Evolutionary conservation across 208 protist species (phyloP).

Genomic region (Leishmania martiniquensis): DNA sequence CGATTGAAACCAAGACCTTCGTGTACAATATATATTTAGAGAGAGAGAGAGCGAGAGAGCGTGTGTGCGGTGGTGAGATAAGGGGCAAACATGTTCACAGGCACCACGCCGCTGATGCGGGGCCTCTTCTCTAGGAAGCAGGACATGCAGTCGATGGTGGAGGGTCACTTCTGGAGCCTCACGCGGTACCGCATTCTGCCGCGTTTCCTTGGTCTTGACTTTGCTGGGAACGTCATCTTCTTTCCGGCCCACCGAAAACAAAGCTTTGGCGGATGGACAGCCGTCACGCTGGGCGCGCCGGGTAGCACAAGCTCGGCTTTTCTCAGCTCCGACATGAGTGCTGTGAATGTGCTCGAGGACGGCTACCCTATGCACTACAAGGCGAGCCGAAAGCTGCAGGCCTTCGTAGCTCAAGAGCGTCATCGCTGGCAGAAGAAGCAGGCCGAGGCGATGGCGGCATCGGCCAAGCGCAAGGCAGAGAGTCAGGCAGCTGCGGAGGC

Average conservation of each 20-base stretch:
- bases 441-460: conserved; percentile 31
- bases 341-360: conserved; percentile 86
- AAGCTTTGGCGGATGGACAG: conserved; percentile 82
- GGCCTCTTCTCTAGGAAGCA: conserved; percentile 34
- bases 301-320: conserved; percentile 42
- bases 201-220: conserved; percentile 79
- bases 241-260: conserved; percentile 83
- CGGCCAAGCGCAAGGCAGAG: conserved; percentile 17
- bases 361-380: conserved; percentile 90
- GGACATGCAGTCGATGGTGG: conserved; percentile 58
- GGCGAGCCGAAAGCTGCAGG: conserved; percentile 72
- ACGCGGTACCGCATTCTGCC: conserved; percentile 85
- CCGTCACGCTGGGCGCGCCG: conserved; percentile 74
- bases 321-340: conserved; percentile 68
- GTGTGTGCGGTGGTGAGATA: background rate
- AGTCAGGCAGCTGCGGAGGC: conserved; percentile 14
- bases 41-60: background rate
- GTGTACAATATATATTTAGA: background rate
- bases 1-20: background rate
- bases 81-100: conserved; percentile 32
- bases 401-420: conserved; percentile 66
- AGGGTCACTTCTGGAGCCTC: conserved; percentile 88
- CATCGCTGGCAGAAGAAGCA: conserved; percentile 49
- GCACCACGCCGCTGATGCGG: conserved; percentile 22
- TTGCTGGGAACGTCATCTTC: conserved; percentile 87